Base-by-base conservation (phyloP, 768 basidiomycete genomes). In the Tylopilus plumbeoviolaceoides region DNA sequence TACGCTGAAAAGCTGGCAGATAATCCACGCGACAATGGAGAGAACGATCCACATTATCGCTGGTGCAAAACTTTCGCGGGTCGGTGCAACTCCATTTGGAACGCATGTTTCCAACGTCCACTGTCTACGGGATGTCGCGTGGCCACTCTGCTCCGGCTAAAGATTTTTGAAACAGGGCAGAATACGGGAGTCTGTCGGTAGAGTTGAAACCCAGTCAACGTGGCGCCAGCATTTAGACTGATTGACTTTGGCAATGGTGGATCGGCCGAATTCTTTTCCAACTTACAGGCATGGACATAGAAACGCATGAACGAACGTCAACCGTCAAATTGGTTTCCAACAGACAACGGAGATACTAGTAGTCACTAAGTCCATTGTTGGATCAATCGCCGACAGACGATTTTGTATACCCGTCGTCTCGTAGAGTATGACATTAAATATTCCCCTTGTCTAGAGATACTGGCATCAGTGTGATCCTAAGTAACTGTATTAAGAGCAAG, bases 121-220 rank as follows among this genome's bases (percentile, higher is more conserved):
- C 51, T 43, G 46, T 41, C 27, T 46, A 45, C 15, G 45, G 40
- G 44, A 44, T 20, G 55, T 63, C 63, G 63, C 61, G 55, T 65
- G 60, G 55, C 35, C 40, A 42, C 20, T 28, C 39, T 33, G 46
- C 46, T 25, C 49, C 42, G 49, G 53, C 55, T 51, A 53, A 1
- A 15, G 11, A 17, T 2, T 23, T 20, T 44, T 63, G 64, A 66
- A 63, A 63, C 63, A 66, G 64, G 63, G 64, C 60, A 18, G 25
- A 15, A 5, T 21, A 30, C 44, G 35, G 31, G 31, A 43, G 39
- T 39, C 36, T 44, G 59, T 7, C 18, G 25, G 25, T 10, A 1
- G 45, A 46, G 45, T 62, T 59, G 20, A 63, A 61, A 59, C 53
- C 60, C 57, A 53, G 63, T 43, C 48, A 44, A 60, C 53, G 53